These are phyloP conservation scores for Penstemon barbatus DNA, from an alignment of 257 asterid species.

Conservation along the genomic window DNA sequence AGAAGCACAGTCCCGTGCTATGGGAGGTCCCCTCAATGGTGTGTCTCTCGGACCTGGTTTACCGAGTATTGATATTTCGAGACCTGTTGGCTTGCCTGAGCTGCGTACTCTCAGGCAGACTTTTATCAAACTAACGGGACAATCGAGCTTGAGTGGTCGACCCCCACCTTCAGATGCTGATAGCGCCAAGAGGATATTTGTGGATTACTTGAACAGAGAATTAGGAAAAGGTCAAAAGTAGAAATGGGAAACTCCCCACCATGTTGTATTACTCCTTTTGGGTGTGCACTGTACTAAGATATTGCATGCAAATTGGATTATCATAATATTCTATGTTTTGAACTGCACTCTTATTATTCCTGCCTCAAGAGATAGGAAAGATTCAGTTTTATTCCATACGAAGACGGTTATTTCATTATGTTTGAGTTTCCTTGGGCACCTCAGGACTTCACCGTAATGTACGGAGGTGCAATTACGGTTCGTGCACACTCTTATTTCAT, in stretches of 20 bases:
- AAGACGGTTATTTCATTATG: no score
- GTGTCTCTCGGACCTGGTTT: constrained; percentile 66
- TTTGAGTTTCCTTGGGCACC: no score
- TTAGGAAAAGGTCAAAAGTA: constrained; percentile 43
- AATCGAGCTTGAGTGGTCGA: constrained; percentile 90
- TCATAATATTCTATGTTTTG: no score
- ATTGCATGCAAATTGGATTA: no score
- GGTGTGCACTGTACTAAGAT: not conserved
- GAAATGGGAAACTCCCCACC: not conserved
- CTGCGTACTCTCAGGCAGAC: constrained; percentile 83
- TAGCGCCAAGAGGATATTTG: constrained; percentile 93
- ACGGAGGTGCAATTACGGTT: no score
- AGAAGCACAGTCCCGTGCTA: constrained; percentile 82
- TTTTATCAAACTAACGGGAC: constrained; percentile 79
- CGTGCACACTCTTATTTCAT: no score
- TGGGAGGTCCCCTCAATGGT: constrained; percentile 67
- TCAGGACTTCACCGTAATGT: no score
- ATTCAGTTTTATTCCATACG: no score
- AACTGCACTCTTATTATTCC: no score
- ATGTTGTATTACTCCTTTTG: not conserved
- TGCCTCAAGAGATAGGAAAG: no score
- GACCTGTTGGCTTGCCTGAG: constrained; percentile 82
- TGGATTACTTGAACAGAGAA: constrained; percentile 92
- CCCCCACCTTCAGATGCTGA: constrained; percentile 87
- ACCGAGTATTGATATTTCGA: constrained; percentile 64